Conservation (phyloP, 2,329 filamentous ascomycete species). For the Paracoccidioides lutzii region DNA sequence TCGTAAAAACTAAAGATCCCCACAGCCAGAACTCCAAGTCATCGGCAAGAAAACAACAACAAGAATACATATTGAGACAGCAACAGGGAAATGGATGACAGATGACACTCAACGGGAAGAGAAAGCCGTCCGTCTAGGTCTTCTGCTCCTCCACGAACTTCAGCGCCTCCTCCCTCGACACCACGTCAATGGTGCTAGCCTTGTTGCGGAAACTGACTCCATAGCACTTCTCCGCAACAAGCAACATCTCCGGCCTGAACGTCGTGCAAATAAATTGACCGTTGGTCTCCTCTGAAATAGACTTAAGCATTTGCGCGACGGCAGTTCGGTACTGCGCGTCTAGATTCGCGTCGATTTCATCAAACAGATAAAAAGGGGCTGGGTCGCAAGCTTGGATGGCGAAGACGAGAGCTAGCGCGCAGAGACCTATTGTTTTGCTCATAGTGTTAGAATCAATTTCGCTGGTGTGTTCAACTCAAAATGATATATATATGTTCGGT, state of each 20-base stretch:
- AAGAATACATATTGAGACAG: not conserved
- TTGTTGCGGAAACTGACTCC: conserved; percentile 86
- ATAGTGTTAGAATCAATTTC: conserved; percentile 2
- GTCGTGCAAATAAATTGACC: conserved; percentile 97
- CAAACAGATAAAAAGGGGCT: conserved; percentile 96
- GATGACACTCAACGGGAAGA: conserved; percentile 1
- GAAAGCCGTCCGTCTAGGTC: conserved; percentile 13
- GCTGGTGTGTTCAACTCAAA: not conserved
- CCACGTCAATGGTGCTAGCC: conserved; percentile 86
- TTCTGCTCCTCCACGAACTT: conserved; percentile 87
- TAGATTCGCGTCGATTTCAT: conserved; percentile 96
- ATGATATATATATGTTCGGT: not conserved
- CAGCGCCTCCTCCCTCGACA: conserved; percentile 73
- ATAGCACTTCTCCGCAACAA: conserved; percentile 94
- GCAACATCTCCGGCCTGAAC: conserved; percentile 91
- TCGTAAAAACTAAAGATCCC: not conserved
- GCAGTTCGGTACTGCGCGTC: conserved; percentile 96
- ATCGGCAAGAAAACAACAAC: not conserved
- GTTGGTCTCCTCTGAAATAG: conserved; percentile 48
- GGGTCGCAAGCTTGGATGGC: conserved; percentile 97
- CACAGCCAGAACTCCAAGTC: conserved; percentile 1
- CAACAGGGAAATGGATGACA: not conserved
- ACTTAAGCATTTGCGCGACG: conserved; percentile 76
- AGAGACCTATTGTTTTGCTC: conserved; percentile 50
- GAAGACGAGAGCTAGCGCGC: conserved; percentile 93